Evolutionary conservation across 176 grass and related monocot species (phyloP).

Genomic region (Carex littledalei): DNA sequence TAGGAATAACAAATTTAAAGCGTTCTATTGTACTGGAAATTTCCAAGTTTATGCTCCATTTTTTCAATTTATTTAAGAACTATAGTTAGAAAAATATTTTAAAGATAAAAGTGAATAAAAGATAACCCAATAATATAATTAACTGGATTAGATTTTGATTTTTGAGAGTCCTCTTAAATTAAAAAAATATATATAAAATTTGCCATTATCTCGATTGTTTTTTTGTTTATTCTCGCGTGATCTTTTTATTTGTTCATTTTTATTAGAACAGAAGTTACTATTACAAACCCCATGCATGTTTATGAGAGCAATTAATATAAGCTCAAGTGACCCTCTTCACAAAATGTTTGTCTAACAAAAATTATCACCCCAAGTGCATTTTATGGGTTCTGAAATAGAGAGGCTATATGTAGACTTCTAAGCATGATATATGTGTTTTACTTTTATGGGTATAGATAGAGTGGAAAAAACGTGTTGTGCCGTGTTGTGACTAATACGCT

Average conservation of each 20-base stretch:
- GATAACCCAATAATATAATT: not conserved
- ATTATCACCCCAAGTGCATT: not conserved
- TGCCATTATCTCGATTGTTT: not conserved
- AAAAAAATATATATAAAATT: not conserved
- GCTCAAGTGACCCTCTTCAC: not conserved
- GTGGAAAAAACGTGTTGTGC: too few relatives aligned
- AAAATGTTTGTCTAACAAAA: not conserved
- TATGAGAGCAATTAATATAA: not conserved
- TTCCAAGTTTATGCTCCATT: not conserved
- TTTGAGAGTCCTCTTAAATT: too few relatives aligned
- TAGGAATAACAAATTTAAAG: not conserved
- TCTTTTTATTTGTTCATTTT: not conserved
- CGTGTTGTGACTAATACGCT: too few relatives aligned
- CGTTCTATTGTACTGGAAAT: not conserved
- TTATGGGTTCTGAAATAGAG: not conserved
- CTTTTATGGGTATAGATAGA: not conserved
- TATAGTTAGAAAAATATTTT: not conserved
- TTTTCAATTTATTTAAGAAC: not conserved
- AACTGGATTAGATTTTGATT: not conserved
- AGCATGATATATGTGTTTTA: not conserved
- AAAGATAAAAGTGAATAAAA: not conserved
- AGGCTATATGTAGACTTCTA: not conserved
- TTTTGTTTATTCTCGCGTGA: not conserved
- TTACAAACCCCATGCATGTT: not conserved
- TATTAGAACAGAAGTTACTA: not conserved